Conservation (phyloP, 106 monocot species). For the Apostasia ramifera region DNA sequence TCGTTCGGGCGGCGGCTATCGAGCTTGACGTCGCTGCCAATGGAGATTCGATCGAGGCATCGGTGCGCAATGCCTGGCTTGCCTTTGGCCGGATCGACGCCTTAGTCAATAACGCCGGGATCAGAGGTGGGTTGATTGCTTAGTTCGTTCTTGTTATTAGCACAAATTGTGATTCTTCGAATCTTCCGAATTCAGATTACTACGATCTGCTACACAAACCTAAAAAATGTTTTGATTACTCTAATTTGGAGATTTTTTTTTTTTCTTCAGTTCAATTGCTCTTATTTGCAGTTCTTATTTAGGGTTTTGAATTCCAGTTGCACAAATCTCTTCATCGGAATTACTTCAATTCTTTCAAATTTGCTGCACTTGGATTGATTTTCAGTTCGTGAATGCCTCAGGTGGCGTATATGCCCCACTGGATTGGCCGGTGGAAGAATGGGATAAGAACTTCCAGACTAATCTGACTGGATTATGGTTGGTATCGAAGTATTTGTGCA, state of each 20-base stretch:
- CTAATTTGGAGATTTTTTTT: too few relatives aligned
- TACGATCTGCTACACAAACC: too few relatives aligned
- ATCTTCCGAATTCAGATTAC: too few relatives aligned
- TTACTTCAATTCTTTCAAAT: too few relatives aligned
- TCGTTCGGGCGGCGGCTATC: constrained; percentile 24
- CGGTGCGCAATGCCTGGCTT: constrained; percentile 45
- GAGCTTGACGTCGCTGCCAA: constrained; percentile 51
- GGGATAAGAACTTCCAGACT: constrained; percentile 33
- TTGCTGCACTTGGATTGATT: not conserved
- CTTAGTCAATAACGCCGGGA: constrained; percentile 46
- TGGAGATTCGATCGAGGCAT: constrained; percentile 20
- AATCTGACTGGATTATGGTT: constrained; percentile 66
- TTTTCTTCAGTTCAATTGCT: too few relatives aligned
- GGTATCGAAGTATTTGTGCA: constrained; percentile 47
- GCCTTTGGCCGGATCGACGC: constrained; percentile 56
- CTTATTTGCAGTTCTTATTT: too few relatives aligned
- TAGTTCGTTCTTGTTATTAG: not conserved
- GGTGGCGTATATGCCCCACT: constrained; percentile 38
- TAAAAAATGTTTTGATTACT: too few relatives aligned
- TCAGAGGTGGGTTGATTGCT: constrained; percentile 28
- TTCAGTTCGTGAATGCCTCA: not conserved
- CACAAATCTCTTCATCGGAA: too few relatives aligned
- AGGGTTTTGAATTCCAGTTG: too few relatives aligned
- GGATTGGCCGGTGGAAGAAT: constrained; percentile 61
- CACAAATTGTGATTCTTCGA: not conserved